Evolutionary conservation across 352 stramenopile genomes (phyloP), one percentile per base, ranked within the genome.

Genomic region (Aphanomyces astaci): DNA sequence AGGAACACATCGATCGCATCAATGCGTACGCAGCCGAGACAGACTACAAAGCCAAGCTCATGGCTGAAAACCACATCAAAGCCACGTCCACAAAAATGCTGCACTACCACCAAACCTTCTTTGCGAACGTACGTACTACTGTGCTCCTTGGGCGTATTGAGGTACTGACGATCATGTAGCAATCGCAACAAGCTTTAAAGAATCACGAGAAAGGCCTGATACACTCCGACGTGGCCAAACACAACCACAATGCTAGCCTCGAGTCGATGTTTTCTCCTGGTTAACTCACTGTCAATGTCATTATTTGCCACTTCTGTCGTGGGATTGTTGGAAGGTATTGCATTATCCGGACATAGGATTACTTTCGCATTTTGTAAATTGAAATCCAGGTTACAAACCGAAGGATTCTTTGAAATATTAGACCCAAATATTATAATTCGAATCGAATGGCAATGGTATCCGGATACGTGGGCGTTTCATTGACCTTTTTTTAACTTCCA

Each of bases 51-150:
- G 39, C 24, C 7, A 51, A 65, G 28, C 5, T 51, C 17, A n/a
- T 28, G 31, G 56, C 24, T 10, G 56, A 65, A 10, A 65, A 65
- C 39, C 56, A 65, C 22, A 19, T 65, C 56, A 65, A 65, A 52
- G 56, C 56, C 4, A 65, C 56, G 2, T 30, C 56, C 3, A 48
- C 56, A 5, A 65, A 65, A 15, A 24, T 40, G 7, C 56, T 65
- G 22, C 19, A 46, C 15, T 65, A 65, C 56, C 36, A 53, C 22
- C 56, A 65, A 36, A 25, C 56, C 5, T 65, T 65, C 39, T 51
- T 65, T 13, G 56, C 36, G 1, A 27, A 24, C 4, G 56, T 65
- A 65, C 39, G 22, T 28, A n/a, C n/a, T 19, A 13, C 10, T 36
- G 45, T 27, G 22, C 19, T 7, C 4, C 45, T 53, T 25, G 9